Evolutionary conservation across 257 asterid species (phyloP).

Genomic region (Orobanche coerulescens): DNA sequence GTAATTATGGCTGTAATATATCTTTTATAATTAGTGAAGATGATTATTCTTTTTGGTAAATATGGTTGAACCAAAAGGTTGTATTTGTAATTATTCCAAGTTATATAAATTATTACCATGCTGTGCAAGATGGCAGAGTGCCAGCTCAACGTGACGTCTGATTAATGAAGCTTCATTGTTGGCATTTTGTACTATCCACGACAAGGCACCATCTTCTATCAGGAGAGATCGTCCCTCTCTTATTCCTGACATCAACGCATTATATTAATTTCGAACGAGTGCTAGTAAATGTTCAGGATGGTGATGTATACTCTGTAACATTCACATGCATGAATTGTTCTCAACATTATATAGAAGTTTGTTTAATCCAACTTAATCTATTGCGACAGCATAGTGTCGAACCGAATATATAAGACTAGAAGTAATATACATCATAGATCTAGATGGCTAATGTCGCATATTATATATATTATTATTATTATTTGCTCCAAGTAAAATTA

Average conservation of each 20-base stretch:
- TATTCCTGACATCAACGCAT: slow-evolving; percentile 36
- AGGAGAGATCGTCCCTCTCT: slow-evolving; percentile 70
- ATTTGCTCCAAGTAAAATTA: not conserved
- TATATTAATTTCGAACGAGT: slow-evolving; percentile 5
- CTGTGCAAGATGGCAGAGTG: slow-evolving; percentile 96
- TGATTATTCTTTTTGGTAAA: not conserved
- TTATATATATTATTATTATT: too few relatives aligned
- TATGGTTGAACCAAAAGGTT: not conserved
- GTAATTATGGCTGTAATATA: too few relatives aligned
- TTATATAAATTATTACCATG: slow-evolving; percentile 53
- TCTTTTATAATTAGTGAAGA: too few relatives aligned
- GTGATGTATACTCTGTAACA: too few relatives aligned
- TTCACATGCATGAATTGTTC: not conserved
- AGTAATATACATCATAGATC: not conserved
- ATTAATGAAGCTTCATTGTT: slow-evolving; percentile 91
- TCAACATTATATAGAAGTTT: not conserved
- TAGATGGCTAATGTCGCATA: not conserved
- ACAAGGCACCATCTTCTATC: slow-evolving; percentile 83
- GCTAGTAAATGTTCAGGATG: not conserved
- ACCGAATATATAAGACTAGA: not conserved
- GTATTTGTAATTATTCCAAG: not conserved
- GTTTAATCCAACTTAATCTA: not conserved
- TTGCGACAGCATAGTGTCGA: not conserved
- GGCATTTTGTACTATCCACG: slow-evolving; percentile 97
- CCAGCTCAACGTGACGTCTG: slow-evolving; percentile 95